Evolutionary conservation across 1,139 yeast species (phyloP).

Genomic region (Candida glucosophila): DNA sequence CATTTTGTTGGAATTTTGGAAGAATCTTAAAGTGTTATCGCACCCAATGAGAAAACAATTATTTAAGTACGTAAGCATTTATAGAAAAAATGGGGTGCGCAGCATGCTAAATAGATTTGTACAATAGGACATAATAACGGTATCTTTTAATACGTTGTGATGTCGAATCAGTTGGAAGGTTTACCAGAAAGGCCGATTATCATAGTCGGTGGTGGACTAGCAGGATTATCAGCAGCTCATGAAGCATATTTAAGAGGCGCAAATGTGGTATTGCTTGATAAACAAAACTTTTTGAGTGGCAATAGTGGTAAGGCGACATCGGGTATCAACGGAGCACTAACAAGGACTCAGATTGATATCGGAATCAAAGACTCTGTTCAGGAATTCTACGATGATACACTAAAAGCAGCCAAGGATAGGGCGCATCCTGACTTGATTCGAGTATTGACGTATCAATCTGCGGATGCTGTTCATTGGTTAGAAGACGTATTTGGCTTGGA

Average conservation of each 20-base stretch:
- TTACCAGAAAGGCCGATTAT: constrained; percentile 39
- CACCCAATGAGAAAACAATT: no score
- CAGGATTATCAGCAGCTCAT: constrained; percentile 73
- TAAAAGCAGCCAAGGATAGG: constrained; percentile 53
- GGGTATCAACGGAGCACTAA: constrained; percentile 72
- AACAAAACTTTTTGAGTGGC: constrained; percentile 61
- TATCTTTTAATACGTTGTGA: no score
- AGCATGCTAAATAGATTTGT: no score
- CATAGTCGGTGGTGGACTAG: constrained; percentile 73
- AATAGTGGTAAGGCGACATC: constrained; percentile 77
- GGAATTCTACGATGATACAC: constrained; percentile 56
- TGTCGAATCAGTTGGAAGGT: constrained; percentile 2
- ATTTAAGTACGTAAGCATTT: no score
- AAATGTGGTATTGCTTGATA: constrained; percentile 52
- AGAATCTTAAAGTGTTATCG: no score
- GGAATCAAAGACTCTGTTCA: constrained; percentile 49
- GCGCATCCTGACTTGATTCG: constrained; percentile 48
- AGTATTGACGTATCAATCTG: constrained; percentile 45
- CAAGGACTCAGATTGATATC: constrained; percentile 48
- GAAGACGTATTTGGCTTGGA: constrained; percentile 53
- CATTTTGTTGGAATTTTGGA: no score
- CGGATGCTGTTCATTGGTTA: constrained; percentile 65
- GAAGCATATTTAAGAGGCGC: constrained; percentile 51
- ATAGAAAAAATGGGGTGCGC: no score
- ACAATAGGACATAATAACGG: no score